These are phyloP conservation scores for Lachancea lanzarotensis DNA, from an alignment of 805 yeast genomes.

Conservation along the genomic window DNA sequence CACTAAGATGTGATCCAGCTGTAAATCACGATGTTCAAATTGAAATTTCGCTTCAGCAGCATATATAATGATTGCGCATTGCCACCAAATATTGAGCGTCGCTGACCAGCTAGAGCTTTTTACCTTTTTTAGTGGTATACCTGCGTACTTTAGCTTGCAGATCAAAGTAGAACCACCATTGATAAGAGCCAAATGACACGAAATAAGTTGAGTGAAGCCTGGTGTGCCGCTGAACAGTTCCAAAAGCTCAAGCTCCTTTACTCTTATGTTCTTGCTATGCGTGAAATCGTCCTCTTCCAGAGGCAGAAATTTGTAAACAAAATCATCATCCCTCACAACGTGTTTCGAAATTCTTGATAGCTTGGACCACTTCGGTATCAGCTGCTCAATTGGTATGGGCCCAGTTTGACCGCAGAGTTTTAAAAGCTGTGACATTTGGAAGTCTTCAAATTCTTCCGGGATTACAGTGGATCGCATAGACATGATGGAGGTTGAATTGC, in stretches of 20 bases:
- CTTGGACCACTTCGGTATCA: conserved; percentile 3
- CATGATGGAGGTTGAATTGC: conserved; percentile 34
- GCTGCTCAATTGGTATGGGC: conserved; percentile 1
- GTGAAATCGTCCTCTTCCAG: conserved; percentile 10
- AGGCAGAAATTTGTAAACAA: conserved; percentile 10
- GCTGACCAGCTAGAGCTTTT: conserved; percentile 20
- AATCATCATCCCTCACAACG: conserved; percentile 1
- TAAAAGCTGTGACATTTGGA: conserved; percentile 20
- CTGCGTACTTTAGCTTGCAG: conserved; percentile 25
- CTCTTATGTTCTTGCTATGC: conserved; percentile 14
- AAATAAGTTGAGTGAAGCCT: conserved; percentile 20
- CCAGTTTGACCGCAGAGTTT: conserved; percentile 18
- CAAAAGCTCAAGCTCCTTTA: conserved; percentile 25
- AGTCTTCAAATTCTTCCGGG: conserved; percentile 23
- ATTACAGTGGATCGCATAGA: conserved; percentile 22
- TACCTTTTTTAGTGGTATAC: conserved; percentile 18
- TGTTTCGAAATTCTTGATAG: conserved; percentile 3
- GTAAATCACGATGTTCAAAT: conserved; percentile 69
- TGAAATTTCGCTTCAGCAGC: conserved; percentile 45
- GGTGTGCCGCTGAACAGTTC: conserved; percentile 24
- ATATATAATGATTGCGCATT: conserved; percentile 42
- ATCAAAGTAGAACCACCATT: conserved; percentile 6
- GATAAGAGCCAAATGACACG: conserved; percentile 5
- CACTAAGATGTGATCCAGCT: conserved; percentile 57
- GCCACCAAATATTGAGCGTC: conserved; percentile 44